phyloP scores from a whole-genome alignment of 192 early-diverging fungal genomes.

The Coemansia sp. region DNA sequence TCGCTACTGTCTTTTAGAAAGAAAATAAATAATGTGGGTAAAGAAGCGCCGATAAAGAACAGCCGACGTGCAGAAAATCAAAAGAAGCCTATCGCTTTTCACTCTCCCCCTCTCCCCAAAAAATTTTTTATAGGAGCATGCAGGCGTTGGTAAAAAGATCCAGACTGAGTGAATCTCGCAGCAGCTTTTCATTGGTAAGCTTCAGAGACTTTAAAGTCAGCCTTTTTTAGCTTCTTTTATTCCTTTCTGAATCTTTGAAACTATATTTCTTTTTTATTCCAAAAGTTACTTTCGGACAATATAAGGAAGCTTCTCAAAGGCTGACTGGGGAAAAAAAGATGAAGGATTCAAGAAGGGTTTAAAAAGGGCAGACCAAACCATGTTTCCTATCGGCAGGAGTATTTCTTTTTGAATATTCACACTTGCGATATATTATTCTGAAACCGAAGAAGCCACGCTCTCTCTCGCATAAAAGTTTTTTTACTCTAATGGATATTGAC shows the following conservation, averaged over 20 bases:
- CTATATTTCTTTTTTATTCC: neutral
- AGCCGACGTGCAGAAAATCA: too few species aligned
- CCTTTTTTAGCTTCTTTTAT: too few species aligned
- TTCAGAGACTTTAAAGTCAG: neutral
- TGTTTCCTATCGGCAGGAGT: neutral
- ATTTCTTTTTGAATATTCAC: neutral
- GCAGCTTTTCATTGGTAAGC: neutral
- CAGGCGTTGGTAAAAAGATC: too few species aligned
- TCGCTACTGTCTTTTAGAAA: neutral
- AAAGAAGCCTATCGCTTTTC: neutral
- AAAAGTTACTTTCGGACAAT: neutral
- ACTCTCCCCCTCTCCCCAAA: neutral
- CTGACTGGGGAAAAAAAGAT: neutral
- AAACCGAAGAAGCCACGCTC: neutral
- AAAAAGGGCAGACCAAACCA: neutral
- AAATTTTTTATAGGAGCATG: neutral
- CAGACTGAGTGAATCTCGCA: too few species aligned
- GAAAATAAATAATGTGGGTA: neutral
- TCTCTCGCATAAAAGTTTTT: neutral
- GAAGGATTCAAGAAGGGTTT: neutral
- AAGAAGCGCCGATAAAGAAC: conserved; percentile 2
- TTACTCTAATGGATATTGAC: neutral
- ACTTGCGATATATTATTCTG: neutral
- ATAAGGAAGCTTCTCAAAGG: neutral
- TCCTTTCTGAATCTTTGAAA: neutral